These are phyloP conservation scores for Lagenaria siceraria DNA, from an alignment of 306 rosid species.

Conservation along the genomic window DNA sequence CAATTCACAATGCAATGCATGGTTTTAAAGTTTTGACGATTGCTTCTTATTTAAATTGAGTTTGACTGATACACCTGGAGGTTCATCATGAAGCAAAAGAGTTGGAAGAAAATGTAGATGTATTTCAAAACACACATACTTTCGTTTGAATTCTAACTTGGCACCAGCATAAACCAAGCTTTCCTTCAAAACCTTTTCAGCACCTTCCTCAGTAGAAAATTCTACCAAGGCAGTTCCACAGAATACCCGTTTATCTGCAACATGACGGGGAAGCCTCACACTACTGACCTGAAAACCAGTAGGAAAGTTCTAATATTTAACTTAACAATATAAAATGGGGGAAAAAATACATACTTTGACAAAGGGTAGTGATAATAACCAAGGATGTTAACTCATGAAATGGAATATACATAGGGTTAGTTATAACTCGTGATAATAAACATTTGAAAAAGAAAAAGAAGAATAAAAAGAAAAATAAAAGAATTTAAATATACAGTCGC, in stretches of 20 bases:
- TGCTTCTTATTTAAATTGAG: not conserved
- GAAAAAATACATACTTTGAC: not conserved
- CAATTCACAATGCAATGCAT: not conserved
- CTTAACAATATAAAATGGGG: not conserved
- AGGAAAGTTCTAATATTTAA: not conserved
- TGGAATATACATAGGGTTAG: too few relatives aligned
- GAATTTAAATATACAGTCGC: too few relatives aligned
- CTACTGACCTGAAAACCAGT: slow-evolving; percentile 55
- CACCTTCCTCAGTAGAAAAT: slow-evolving; percentile 62
- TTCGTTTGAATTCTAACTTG: slow-evolving; percentile 50
- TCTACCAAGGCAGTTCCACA: slow-evolving; percentile 80
- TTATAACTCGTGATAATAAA: too few relatives aligned
- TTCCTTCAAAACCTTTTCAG: slow-evolving; percentile 32
- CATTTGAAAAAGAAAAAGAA: too few relatives aligned
- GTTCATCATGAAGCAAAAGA: not conserved
- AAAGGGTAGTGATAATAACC: not conserved
- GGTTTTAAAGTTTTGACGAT: not conserved
- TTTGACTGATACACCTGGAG: not conserved
- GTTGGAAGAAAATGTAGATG: not conserved
- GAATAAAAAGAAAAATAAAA: too few relatives aligned
- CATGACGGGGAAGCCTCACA: slow-evolving; percentile 78
- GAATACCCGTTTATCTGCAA: slow-evolving; percentile 64
- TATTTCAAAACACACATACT: slow-evolving; percentile 32
- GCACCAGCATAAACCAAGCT: slow-evolving; percentile 44
- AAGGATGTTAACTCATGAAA: too few relatives aligned